Conservation (phyloP, 2,329 filamentous ascomycete species). For the Laburnicola sp. region DNA sequence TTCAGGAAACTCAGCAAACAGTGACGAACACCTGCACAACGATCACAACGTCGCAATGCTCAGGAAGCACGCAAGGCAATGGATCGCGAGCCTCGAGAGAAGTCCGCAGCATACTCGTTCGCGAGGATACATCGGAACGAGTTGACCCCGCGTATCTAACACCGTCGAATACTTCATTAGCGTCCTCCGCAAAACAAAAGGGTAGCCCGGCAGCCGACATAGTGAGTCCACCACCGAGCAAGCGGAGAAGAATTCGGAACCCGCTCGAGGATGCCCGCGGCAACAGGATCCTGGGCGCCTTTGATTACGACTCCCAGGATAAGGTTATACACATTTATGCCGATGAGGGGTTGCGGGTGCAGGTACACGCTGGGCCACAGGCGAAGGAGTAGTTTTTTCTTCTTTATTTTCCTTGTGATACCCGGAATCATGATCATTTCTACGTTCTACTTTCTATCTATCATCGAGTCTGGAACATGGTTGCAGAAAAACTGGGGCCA, state of each 20-base stretch:
- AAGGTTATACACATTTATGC: conserved; percentile 22
- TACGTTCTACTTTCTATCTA: neutral
- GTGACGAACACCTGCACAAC: conserved; percentile 10
- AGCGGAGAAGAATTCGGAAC: conserved; percentile 19
- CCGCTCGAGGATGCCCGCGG: conserved; percentile 16
- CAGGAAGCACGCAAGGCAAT: conserved; percentile 28
- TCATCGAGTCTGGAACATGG: too few species aligned
- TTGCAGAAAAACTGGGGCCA: too few species aligned
- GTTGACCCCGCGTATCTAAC: neutral
- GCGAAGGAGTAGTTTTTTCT: neutral
- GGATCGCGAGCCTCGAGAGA: conserved; percentile 24
- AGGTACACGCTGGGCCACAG: conserved; percentile 16
- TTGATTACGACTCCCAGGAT: conserved; percentile 25
- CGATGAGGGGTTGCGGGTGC: conserved; percentile 20
- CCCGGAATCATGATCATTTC: neutral
- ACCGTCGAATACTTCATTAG: neutral
- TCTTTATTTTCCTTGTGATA: conserved; percentile 1
- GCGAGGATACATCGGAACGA: conserved; percentile 24
- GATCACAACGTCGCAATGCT: conserved; percentile 17
- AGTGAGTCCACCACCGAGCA: conserved; percentile 25
- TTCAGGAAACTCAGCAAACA: conserved; percentile 25
- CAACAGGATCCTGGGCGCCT: conserved; percentile 18
- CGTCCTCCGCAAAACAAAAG: conserved; percentile 7
- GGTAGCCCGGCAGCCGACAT: conserved; percentile 9
- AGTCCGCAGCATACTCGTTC: conserved; percentile 21